Percentiles rank a stretch among this genome's conserved stretches.
These are phyloP conservation scores for Gossypium sturtianum DNA, from an alignment of 345 rosid species.

Conservation along the genomic window DNA sequence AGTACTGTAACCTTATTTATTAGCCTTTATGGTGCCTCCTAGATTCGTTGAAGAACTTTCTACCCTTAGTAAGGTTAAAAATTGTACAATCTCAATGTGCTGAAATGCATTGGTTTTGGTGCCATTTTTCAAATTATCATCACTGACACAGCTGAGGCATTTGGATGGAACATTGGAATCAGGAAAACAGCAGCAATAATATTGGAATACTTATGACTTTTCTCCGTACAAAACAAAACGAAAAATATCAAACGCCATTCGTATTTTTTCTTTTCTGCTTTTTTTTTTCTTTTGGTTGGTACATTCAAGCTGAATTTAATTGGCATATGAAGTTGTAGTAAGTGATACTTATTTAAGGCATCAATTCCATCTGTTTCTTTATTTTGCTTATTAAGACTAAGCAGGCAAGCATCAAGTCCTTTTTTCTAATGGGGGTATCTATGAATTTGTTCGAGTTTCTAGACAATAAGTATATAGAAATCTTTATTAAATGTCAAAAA, in stretches of 20 bases:
- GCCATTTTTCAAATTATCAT: background rate
- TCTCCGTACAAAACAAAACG: background rate
- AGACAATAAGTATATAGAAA: conserved; percentile 16
- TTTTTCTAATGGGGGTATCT: conserved; percentile 33
- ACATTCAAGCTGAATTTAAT: background rate
- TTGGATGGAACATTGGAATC: conserved; percentile 10
- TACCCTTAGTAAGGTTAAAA: background rate
- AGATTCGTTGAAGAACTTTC: background rate
- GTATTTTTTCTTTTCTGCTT: background rate
- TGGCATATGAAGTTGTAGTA: background rate
- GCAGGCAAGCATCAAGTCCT: conserved; percentile 22
- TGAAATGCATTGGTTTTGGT: background rate
- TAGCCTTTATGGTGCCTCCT: background rate
- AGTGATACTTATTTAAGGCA: background rate
- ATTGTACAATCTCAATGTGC: background rate
- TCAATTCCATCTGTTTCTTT: background rate
- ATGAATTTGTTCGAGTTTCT: conserved; percentile 43
- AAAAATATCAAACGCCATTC: background rate
- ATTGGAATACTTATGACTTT: background rate
- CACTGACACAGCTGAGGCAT: background rate
- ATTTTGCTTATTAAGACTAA: conserved; percentile 11
- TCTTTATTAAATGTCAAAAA: conserved; percentile 28
- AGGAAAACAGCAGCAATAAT: background rate
- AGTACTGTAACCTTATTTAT: conserved; percentile 3
- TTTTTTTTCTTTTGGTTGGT: background rate